phyloP scores from a whole-genome alignment of 768 basidiomycete species.

The Leucocoprinus sp. region DNA sequence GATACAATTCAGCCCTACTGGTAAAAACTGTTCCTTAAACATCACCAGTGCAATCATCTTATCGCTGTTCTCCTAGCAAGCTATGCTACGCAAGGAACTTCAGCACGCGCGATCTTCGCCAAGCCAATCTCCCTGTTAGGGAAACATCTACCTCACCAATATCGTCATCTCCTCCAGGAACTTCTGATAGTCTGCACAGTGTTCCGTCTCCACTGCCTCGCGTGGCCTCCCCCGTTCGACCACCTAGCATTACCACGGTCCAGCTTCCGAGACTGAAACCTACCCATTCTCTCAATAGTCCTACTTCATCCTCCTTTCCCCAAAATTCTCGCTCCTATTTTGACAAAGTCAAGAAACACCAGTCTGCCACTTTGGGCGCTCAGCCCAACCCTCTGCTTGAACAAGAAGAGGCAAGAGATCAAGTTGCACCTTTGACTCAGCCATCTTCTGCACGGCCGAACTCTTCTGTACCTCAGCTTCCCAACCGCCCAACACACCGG shows the following conservation, averaged over 20 bases:
- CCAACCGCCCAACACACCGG: not conserved
- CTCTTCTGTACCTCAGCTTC: not conserved
- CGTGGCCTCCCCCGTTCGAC: conserved; percentile 12
- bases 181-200: conserved; percentile 15
- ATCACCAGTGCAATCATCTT: not conserved
- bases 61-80: conserved; percentile 43
- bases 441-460: not conserved
- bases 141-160: conserved; percentile 3
- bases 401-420: conserved; percentile 1
- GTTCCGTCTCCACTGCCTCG: conserved; percentile 25
- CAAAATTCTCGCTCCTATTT: conserved; percentile 11
- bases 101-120: conserved; percentile 66
- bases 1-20: conserved; percentile 40
- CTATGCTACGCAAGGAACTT: conserved; percentile 74
- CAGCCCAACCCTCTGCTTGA: not conserved
- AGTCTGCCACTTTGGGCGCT: not conserved
- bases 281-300: conserved; percentile 24
- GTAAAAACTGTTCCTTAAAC: conserved; percentile 20
- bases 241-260: conserved; percentile 3
- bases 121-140: conserved; percentile 54
- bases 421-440: not conserved
- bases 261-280: conserved; percentile 20
- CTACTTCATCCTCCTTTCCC: conserved; percentile 25
- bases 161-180: too few relatives aligned
- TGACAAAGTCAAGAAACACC: not conserved